Base-by-base conservation (phyloP, 2,329 filamentous ascomycete genomes). In the Alternaria consortialis region DNA sequence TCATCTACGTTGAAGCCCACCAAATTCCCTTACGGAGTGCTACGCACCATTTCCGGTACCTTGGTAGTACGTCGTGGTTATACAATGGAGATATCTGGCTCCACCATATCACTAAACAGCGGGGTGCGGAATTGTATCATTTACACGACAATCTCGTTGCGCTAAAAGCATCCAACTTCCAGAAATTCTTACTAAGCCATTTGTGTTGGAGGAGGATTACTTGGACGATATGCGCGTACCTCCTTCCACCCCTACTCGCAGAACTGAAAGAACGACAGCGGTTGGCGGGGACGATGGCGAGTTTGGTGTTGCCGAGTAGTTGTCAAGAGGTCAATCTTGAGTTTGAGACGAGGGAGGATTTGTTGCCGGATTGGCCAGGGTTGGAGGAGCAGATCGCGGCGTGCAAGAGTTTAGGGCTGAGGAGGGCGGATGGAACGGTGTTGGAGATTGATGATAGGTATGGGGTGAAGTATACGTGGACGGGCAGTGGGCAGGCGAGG, bases 1-100 rank as follows among this genome's bases (percentile, higher is more conserved):
- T 74, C 2, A 63, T 80, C 27, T 82, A 81, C 63, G 67, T 62
- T 20, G 80, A 82, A 59, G 75, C 79, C 0, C 72, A 70, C 5
- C 58, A 73, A 3, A 74, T 81, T 2, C 79, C 79, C 2, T 39
- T 79, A 4, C 60, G 64, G 20, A 73, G 71, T 42, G 55, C 73
- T 1, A 76, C 75, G 0, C 72, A 76, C 47, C 70, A 74, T 39
- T 51, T 68, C 46, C 31, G 63, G 1, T 46, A 65, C 12, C 51
- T 62, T 1, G 60, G 58, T 0, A 50, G 36, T 17, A 61, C 56
- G 25, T 65, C 61, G 0, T 62, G 54, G 56, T 11, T 58, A 1
- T 65, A 67, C 20, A 64, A 70, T 5, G 60, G 51, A 3, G 53
- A 58, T 1, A 56, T 64, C 15, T 68, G 62, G 62, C 60, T 64